Evolutionary conservation across 768 basidiomycete species (phyloP).

Genomic region (Pleurotus salmoneostramineus): DNA sequence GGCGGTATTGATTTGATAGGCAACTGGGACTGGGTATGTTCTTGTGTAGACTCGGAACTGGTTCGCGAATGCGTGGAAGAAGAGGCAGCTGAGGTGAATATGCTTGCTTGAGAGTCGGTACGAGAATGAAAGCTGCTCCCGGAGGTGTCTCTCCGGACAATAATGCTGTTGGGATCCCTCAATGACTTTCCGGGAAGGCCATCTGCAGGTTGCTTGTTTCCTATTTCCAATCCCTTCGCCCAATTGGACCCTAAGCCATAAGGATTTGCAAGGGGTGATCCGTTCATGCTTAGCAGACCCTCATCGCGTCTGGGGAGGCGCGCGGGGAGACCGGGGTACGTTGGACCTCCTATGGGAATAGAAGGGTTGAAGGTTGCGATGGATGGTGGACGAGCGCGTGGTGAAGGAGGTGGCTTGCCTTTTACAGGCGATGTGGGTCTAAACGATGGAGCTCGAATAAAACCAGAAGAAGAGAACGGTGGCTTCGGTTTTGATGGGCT

Average conservation of each 20-base stretch:
- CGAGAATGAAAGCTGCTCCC: slow-evolving; percentile 37
- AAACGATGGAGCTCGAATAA: slow-evolving; percentile 12
- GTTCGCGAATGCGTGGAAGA: slow-evolving; percentile 39
- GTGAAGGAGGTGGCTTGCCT: slow-evolving; percentile 28
- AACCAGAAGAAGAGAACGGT: slow-evolving; percentile 29
- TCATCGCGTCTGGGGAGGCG: slow-evolving; percentile 74
- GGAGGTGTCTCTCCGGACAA: slow-evolving; percentile 56
- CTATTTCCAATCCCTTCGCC: slow-evolving; percentile 43
- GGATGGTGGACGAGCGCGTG: slow-evolving; percentile 45
- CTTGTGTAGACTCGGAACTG: slow-evolving; percentile 26
- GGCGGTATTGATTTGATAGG: slow-evolving; percentile 14
- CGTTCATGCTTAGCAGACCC: slow-evolving; percentile 76
- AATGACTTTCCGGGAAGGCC: slow-evolving; percentile 23
- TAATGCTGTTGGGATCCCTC: slow-evolving; percentile 50
- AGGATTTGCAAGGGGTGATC: slow-evolving; percentile 79
- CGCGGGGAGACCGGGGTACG: slow-evolving; percentile 46
- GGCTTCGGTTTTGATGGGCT: slow-evolving; percentile 45
- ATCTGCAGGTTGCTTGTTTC: slow-evolving; percentile 8
- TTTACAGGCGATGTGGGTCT: slow-evolving; percentile 35
- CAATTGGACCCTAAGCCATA: slow-evolving; percentile 62
- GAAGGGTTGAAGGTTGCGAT: slow-evolving; percentile 69
- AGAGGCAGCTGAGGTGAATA: slow-evolving; percentile 33
- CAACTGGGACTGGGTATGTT: slow-evolving; percentile 19
- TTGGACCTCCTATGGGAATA: slow-evolving; percentile 53
- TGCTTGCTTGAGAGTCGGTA: slow-evolving; percentile 48